These are phyloP conservation scores for Aspergillus oerlinghausenensis DNA, from an alignment of 2,329 filamentous ascomycete species.

Conservation along the genomic window DNA sequence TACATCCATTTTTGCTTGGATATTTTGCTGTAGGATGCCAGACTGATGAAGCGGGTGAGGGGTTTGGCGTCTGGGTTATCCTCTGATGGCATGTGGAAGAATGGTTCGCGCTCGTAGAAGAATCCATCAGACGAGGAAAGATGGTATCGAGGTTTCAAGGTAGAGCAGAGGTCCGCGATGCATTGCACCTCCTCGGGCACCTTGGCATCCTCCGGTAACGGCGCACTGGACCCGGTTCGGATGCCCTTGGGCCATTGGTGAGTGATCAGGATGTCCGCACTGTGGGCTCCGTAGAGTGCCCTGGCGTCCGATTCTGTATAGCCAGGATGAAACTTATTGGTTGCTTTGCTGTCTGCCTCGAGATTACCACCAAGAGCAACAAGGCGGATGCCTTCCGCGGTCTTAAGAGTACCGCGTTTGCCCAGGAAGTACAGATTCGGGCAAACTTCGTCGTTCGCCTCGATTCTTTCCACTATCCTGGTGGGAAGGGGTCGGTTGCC, in stretches of 20 bases:
- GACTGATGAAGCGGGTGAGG: slow-evolving; percentile 84
- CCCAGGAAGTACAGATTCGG: slow-evolving; percentile 88
- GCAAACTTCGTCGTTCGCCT: slow-evolving; percentile 70
- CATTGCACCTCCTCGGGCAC: slow-evolving; percentile 57
- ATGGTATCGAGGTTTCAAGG: slow-evolving; percentile 88
- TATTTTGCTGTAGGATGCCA: slow-evolving; percentile 72
- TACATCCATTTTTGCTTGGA: slow-evolving; percentile 64
- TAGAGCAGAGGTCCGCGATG: slow-evolving; percentile 71
- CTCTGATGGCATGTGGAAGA: slow-evolving; percentile 62
- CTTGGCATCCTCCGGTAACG: slow-evolving; percentile 51
- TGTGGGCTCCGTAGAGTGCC: slow-evolving; percentile 68
- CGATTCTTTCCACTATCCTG: slow-evolving; percentile 66
- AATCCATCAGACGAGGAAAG: slow-evolving; percentile 66
- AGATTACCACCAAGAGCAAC: slow-evolving; percentile 76
- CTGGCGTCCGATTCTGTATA: slow-evolving; percentile 76
- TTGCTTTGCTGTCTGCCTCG: slow-evolving; percentile 41
- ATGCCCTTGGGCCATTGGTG: slow-evolving; percentile 77
- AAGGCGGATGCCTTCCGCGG: slow-evolving; percentile 81
- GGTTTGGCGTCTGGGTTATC: slow-evolving; percentile 52
- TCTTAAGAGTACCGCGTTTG: slow-evolving; percentile 82
- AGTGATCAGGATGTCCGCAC: slow-evolving; percentile 82
- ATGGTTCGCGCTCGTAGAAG: slow-evolving; percentile 90
- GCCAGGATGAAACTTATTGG: slow-evolving; percentile 66
- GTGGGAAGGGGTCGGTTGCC: slow-evolving; percentile 68
- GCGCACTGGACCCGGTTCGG: slow-evolving; percentile 61